Percentiles rank a stretch among this genome's conserved stretches.
phyloP scores from a whole-genome alignment of 805 yeast genomes.

The Candida arabinofermentans region DNA sequence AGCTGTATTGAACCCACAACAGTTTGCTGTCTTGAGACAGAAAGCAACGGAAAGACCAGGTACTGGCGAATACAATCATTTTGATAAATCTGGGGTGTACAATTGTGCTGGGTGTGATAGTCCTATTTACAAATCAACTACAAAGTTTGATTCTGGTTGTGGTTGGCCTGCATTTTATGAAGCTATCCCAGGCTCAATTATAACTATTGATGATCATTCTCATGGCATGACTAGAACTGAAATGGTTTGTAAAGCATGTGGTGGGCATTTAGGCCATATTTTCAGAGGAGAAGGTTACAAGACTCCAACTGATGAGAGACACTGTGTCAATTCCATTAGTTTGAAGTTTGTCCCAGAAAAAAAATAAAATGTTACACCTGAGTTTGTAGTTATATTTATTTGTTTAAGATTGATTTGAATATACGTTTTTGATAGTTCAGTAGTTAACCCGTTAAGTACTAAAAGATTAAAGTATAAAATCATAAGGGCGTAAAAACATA shows the following conservation, averaged over 20 bases:
- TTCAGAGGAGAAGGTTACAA: slow-evolving; percentile 89
- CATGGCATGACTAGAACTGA: slow-evolving; percentile 84
- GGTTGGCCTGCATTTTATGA: slow-evolving; percentile 99
- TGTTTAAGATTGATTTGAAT: too few relatives aligned
- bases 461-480: too few relatives aligned
- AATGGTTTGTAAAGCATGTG: slow-evolving; percentile 84
- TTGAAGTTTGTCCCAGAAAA: slow-evolving; percentile 50
- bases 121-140: slow-evolving; percentile 72
- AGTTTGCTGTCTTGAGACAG: slow-evolving; percentile 72
- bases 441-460: too few relatives aligned
- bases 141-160: slow-evolving; percentile 88
- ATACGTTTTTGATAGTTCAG: too few relatives aligned
- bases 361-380: too few relatives aligned
- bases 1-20: slow-evolving; percentile 70
- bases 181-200: slow-evolving; percentile 78
- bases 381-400: too few relatives aligned
- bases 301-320: slow-evolving; percentile 87
- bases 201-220: slow-evolving; percentile 52
- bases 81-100: slow-evolving; percentile 58
- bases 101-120: slow-evolving; percentile 81
- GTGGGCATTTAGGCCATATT: slow-evolving; percentile 94
- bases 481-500: too few relatives aligned
- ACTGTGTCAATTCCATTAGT: slow-evolving; percentile 87
- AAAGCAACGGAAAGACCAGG: slow-evolving; percentile 69
- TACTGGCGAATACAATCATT: slow-evolving; percentile 55